phyloP scores from a whole-genome alignment of 176 grass and related monocot species.

The Rhipidocladum racemiflorum region DNA sequence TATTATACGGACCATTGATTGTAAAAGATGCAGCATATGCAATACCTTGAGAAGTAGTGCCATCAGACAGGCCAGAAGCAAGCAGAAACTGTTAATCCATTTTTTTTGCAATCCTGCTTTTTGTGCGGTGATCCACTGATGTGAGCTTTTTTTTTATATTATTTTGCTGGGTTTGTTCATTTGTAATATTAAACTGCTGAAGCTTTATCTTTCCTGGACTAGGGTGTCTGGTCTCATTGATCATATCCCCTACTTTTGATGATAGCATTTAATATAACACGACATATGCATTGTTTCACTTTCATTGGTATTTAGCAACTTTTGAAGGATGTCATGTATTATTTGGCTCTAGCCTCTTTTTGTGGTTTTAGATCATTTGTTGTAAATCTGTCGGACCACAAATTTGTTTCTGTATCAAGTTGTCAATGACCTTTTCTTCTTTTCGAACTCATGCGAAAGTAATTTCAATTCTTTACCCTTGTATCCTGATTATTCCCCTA shows the following conservation, averaged over 20 bases:
- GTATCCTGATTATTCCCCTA: neutral
- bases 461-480: neutral
- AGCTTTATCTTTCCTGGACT: slow-evolving; percentile 22
- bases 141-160: neutral
- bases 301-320: slow-evolving; percentile 22
- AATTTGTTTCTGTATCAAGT: neutral
- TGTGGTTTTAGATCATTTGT: neutral
- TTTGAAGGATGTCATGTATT: neutral
- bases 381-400: neutral
- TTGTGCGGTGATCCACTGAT: neutral
- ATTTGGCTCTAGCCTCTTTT: neutral
- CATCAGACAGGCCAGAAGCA: neutral
- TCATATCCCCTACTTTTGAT: neutral
- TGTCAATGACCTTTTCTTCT: neutral
- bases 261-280: neutral
- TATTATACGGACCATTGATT: neutral
- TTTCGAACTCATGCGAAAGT: neutral
- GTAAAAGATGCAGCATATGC: neutral
- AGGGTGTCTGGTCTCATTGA: neutral
- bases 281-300: slow-evolving; percentile 16
- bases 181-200: neutral
- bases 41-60: neutral
- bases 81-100: neutral
- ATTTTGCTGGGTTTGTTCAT: neutral
- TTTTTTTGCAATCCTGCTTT: slow-evolving; percentile 3